Evolutionary conservation across 495 filamentous ascomycete genomes (phyloP).

Genomic region (Aspergillus heteromorphus): DNA sequence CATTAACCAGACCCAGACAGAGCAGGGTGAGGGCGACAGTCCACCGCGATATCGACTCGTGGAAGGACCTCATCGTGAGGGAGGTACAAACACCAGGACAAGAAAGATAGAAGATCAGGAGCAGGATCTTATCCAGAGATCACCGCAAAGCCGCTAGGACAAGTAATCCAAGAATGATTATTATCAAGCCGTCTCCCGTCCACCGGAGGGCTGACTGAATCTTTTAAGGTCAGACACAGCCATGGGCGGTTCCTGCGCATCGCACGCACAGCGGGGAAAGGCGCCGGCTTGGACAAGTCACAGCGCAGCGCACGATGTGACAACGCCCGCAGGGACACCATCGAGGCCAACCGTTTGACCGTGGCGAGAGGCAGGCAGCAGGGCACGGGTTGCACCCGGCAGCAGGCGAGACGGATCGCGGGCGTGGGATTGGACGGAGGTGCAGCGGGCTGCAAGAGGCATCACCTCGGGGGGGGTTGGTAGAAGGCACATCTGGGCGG

Average conservation of each 20-base stretch:
- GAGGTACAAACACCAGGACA: slow-evolving; percentile 1
- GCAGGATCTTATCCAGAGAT: slow-evolving; percentile 13
- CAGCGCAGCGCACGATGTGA: slow-evolving; percentile 32
- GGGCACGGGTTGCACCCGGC: slow-evolving; percentile 6
- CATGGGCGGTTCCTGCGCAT: slow-evolving; percentile 12
- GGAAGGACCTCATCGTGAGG: slow-evolving; percentile 21
- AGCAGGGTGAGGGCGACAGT: slow-evolving; percentile 46
- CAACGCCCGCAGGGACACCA: slow-evolving; percentile 24
- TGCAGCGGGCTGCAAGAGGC: slow-evolving; percentile 14
- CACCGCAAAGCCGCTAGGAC: neutral
- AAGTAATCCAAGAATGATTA: slow-evolving; percentile 11
- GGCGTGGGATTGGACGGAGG: neutral
- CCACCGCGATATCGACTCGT: slow-evolving; percentile 44
- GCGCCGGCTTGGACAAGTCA: slow-evolving; percentile 31
- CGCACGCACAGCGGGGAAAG: slow-evolving; percentile 5
- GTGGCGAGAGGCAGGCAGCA: no score
- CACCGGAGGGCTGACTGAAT: slow-evolving; percentile 26
- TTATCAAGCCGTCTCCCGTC: slow-evolving; percentile 24
- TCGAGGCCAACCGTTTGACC: neutral
- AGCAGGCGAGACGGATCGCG: slow-evolving; percentile 5
- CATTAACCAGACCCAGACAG: slow-evolving; percentile 48
- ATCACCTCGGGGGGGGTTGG: slow-evolving; percentile 12
- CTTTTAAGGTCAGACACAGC: slow-evolving; percentile 33
- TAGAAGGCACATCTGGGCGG: neutral
- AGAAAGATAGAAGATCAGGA: slow-evolving; percentile 9